Evolutionary conservation across 352 stramenopile genomes (phyloP), one percentile per base, ranked within the genome.

Genomic region (Pythium pyrilobum): DNA sequence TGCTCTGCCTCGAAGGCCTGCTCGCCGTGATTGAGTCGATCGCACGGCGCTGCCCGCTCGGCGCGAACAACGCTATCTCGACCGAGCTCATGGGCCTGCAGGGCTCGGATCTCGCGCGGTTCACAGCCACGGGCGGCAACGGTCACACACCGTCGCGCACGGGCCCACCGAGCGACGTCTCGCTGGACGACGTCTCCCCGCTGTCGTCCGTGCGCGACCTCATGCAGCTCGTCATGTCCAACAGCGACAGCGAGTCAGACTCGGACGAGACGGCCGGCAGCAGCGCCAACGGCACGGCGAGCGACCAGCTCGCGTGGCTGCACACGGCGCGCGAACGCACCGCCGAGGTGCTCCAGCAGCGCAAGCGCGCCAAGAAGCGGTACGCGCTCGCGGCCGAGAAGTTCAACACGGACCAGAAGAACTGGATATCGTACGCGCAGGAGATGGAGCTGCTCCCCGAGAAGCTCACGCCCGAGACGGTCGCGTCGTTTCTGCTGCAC

Each of bases 1-100:
- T 90, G 27, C 59, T 91, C 6, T 93, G 83, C 46, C 64, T 90
- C 5, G 80, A 92, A 59, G 79, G 72, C 2, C 61, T 99, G 25
- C 62, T 98, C n/a, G 89, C 94, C 9, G 95, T 99, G 20, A 84
- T 99, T 58, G 74, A 99, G 71, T 95, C 82, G 34, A 92, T 98
- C 63, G 86, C 90, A 56, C 75, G 81, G 25, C 75, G 86, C 4
- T 96, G 87, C 67, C 82, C 82, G 15, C 67, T 92, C 24, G 72
- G 71, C n/a, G 47, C 46, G 1, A 56, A 27, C n/a, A 50, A 41
- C 9, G 56, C 49, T 4, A 61, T 21, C 25, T 25, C 29, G 2
- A 64, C 21, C 11, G 53, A 57, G 41, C 40, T 71, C 32, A 37
- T 37, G 12, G 52, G 50, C 1, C 58, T 92, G 13, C 67, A 89